These are phyloP conservation scores for Globisporangium orthogonon DNA, from an alignment of 352 stramenopile species.

Conservation along the genomic window DNA sequence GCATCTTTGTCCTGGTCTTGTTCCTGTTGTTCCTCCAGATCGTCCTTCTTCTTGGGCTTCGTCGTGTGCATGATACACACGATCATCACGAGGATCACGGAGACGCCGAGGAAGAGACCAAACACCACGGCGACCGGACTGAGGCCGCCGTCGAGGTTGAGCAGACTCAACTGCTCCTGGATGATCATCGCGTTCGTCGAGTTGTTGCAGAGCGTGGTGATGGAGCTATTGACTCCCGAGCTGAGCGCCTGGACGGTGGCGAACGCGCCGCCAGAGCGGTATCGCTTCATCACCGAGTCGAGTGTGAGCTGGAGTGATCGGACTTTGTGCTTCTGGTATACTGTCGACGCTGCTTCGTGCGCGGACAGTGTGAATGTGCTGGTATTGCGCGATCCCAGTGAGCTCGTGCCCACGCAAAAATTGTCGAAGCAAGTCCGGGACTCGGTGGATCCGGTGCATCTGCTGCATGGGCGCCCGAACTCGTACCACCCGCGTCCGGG, in stretches of 20 bases:
- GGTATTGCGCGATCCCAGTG: neutral
- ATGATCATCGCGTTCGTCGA: constrained; percentile 6
- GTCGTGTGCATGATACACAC: constrained; percentile 18
- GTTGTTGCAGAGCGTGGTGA: constrained; percentile 9
- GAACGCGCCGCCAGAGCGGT: neutral
- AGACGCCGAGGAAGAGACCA: constrained; percentile 13
- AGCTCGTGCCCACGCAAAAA: neutral
- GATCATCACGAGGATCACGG: constrained; percentile 15
- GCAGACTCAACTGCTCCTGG: constrained; percentile 14
- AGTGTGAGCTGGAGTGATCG: constrained; percentile 10
- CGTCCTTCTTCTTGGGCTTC: constrained; percentile 10
- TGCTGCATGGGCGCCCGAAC: constrained; percentile 3
- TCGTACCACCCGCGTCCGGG: constrained; percentile 6
- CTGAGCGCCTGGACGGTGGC: constrained; percentile 2
- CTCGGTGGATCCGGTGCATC: neutral
- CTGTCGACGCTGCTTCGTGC: neutral
- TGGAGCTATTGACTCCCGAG: neutral
- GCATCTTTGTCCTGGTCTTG: constrained; percentile 5
- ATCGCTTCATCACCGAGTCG: constrained; percentile 5
- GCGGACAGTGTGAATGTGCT: neutral
- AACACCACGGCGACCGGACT: constrained; percentile 13
- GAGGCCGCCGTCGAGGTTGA: constrained; percentile 8
- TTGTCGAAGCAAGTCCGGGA: neutral
- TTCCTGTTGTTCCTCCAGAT: neutral
- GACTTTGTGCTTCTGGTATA: constrained; percentile 10